These are phyloP conservation scores for Nitzschia inconspicua DNA, from an alignment of 108 stramenopile species.

Conservation along the genomic window DNA sequence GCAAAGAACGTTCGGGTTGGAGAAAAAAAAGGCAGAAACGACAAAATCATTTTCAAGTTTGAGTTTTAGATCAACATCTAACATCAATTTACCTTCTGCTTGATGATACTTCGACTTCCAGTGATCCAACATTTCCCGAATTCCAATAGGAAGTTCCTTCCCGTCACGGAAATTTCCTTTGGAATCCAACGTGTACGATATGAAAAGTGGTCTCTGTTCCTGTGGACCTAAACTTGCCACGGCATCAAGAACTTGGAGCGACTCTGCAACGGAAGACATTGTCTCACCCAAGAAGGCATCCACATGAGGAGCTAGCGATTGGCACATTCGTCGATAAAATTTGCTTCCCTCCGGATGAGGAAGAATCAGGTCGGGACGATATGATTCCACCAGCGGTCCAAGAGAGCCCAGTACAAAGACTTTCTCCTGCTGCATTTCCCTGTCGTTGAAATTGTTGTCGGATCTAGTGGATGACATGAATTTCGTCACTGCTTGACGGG, in stretches of 20 bases:
- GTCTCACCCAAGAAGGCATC: slow-evolving; percentile 81
- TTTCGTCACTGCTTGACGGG: slow-evolving; percentile 34
- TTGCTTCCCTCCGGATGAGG: slow-evolving; percentile 52
- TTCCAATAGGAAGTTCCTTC: slow-evolving; percentile 33
- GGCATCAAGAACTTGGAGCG: slow-evolving; percentile 65
- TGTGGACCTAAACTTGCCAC: slow-evolving; percentile 10
- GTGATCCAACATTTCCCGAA: slow-evolving; percentile 35
- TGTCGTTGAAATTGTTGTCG: not conserved
- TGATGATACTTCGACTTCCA: slow-evolving; percentile 6
- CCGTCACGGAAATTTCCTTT: slow-evolving; percentile 62
- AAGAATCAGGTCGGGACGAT: slow-evolving; percentile 70
- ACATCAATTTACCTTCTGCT: slow-evolving; percentile 35
- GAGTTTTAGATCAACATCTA: no score
- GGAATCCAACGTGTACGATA: slow-evolving; percentile 67
- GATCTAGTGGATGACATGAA: not conserved
- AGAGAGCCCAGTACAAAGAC: slow-evolving; percentile 64
- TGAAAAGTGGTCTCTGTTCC: slow-evolving; percentile 33
- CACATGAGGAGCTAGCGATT: slow-evolving; percentile 53
- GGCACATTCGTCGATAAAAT: slow-evolving; percentile 38
- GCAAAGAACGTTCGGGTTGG: not conserved
- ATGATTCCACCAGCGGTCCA: slow-evolving; percentile 74
- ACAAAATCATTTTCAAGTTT: not conserved
- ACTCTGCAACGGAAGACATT: slow-evolving; percentile 73
- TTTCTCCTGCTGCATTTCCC: not conserved
- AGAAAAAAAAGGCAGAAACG: not conserved